A percentile compares a stretch with the other conserved stretches of the same genome.
Conservation (phyloP, 1,284 basidiomycete genomes). For the Vanrija sp. region DNA sequence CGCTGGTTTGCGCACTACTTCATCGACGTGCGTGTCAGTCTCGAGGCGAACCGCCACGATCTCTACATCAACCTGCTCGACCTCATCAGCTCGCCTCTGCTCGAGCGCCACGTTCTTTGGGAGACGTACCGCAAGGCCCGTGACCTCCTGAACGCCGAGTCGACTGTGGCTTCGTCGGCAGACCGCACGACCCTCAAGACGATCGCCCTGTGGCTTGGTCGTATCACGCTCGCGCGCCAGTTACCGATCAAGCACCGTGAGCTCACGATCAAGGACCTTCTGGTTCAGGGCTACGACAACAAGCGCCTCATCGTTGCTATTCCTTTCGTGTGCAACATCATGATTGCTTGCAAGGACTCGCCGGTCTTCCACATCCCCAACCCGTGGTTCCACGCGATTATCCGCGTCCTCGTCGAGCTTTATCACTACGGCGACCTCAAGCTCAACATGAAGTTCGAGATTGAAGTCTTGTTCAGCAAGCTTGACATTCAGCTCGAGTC, state of each 20-base stretch:
- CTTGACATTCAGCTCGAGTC: slow-evolving; percentile 83
- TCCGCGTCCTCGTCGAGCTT: slow-evolving; percentile 86
- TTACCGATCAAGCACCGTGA: slow-evolving; percentile 90
- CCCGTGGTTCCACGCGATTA: slow-evolving; percentile 95
- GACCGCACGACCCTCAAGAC: slow-evolving; percentile 91
- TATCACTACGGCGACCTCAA: slow-evolving; percentile 97
- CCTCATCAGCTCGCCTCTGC: slow-evolving; percentile 61
- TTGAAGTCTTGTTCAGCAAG: slow-evolving; percentile 92
- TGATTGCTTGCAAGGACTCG: slow-evolving; percentile 85
- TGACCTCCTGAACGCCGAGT: slow-evolving; percentile 83
- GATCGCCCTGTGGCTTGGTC: slow-evolving; percentile 90
- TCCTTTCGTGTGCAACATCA: slow-evolving; percentile 95
- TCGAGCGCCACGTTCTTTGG: slow-evolving; percentile 77
- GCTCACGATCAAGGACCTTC: slow-evolving; percentile 91
- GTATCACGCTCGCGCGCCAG: slow-evolving; percentile 86
- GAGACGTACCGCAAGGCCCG: slow-evolving; percentile 90
- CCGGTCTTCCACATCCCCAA: slow-evolving; percentile 93
- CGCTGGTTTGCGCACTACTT: slow-evolving; percentile 98
- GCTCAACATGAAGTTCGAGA: slow-evolving; percentile 97
- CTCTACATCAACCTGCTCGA: slow-evolving; percentile 93
- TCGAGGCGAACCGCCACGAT: slow-evolving; percentile 95
- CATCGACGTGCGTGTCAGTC: slow-evolving; percentile 90
- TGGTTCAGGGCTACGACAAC: slow-evolving; percentile 91
- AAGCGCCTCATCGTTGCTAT: slow-evolving; percentile 91
- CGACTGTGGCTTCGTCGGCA: slow-evolving; percentile 75